Conservation (phyloP, 2,329 filamentous ascomycete species). For the Capronia epimyces region DNA sequence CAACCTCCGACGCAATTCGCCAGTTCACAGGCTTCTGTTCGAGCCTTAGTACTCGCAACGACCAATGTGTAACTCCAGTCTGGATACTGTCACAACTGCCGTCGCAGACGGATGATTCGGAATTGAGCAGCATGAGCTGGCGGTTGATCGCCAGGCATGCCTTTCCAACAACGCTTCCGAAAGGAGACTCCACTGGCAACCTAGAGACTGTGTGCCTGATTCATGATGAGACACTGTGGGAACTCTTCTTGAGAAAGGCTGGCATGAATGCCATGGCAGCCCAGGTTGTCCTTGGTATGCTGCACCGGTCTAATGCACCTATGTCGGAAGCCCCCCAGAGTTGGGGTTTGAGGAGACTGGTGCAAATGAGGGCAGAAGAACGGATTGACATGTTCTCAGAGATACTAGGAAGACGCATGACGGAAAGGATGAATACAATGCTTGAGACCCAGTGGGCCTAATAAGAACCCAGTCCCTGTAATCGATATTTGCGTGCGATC, state of each 20-base stretch:
- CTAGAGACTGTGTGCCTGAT: constrained; percentile 34
- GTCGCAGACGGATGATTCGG: not conserved
- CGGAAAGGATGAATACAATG: constrained; percentile 13
- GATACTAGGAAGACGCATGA: constrained; percentile 13
- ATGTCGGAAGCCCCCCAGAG: not conserved
- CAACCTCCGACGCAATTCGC: constrained; percentile 9
- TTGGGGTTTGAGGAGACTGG: constrained; percentile 19
- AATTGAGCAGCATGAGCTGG: constrained; percentile 32
- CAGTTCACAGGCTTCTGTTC: constrained; percentile 32
- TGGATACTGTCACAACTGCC: constrained; percentile 11
- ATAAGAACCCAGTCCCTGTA: not conserved
- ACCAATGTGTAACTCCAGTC: constrained; percentile 10
- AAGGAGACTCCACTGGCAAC: constrained; percentile 28
- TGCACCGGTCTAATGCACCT: constrained; percentile 8
- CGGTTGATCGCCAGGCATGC: constrained; percentile 40
- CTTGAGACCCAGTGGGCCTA: constrained; percentile 7
- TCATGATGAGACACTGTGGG: constrained; percentile 61
- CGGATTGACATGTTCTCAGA: constrained; percentile 16
- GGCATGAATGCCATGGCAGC: constrained; percentile 70
- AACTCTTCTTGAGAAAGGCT: constrained; percentile 58
- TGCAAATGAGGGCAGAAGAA: constrained; percentile 12
- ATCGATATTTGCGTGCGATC: not conserved
- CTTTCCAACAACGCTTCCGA: constrained; percentile 5
- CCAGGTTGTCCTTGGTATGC: constrained; percentile 52
- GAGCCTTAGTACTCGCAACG: constrained; percentile 2